Evolutionary conservation across 1,284 basidiomycete species (phyloP).

Genomic region (Rhizopogon parksii): DNA sequence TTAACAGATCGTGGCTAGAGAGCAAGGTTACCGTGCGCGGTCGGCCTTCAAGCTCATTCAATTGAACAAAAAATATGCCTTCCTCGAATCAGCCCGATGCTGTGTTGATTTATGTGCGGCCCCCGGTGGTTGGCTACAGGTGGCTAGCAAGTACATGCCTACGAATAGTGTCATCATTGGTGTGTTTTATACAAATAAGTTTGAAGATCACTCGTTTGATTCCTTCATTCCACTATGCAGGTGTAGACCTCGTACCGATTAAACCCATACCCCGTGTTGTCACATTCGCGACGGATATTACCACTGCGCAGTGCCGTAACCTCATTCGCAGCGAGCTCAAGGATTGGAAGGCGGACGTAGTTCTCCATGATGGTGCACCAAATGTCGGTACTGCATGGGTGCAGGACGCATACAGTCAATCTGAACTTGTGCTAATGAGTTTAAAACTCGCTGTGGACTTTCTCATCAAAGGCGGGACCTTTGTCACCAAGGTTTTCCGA

Average conservation of each 20-base stretch:
- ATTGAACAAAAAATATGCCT: slow-evolving; percentile 95
- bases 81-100: slow-evolving; percentile 88
- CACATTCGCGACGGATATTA: slow-evolving; percentile 95
- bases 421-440: slow-evolving; percentile 94
- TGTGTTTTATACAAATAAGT: slow-evolving; percentile 30
- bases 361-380: slow-evolving; percentile 99
- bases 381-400: slow-evolving; percentile 99
- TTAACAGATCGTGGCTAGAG: slow-evolving; percentile 41
- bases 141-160: slow-evolving; percentile 98
- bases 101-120: slow-evolving; percentile 98
- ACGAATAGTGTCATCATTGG: slow-evolving; percentile 92
- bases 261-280: slow-evolving; percentile 92
- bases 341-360: slow-evolving; percentile 99
- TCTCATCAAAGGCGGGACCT: slow-evolving; percentile 87
- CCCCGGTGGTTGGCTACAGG: slow-evolving; percentile 98
- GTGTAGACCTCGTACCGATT: slow-evolving; percentile 94
- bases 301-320: slow-evolving; percentile 85
- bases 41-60: slow-evolving; percentile 99
- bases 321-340: slow-evolving; percentile 86
- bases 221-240: slow-evolving; percentile 31
- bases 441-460: slow-evolving; percentile 97
- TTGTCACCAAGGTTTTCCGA: slow-evolving; percentile 98
- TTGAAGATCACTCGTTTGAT: slow-evolving; percentile 4
- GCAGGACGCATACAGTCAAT: slow-evolving; percentile 97
- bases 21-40: slow-evolving; percentile 98